These are phyloP conservation scores for Monoraphidium neglectum DNA, from an alignment of 139 green algal genomes.

Conservation along the genomic window DNA sequence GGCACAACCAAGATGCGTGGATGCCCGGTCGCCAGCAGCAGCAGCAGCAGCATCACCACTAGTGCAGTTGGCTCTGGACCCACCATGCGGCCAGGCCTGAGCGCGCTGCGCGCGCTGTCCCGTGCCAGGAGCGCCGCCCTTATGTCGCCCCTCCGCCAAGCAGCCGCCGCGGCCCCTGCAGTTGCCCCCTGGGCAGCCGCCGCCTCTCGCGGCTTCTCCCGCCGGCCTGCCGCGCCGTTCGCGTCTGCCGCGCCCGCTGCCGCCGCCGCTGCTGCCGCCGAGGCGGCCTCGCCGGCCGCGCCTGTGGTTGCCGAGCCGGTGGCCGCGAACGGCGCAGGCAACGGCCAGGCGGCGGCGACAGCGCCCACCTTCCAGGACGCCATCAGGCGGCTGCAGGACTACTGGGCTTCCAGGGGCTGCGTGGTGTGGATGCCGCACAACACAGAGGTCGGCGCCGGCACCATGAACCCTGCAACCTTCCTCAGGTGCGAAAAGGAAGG, in stretches of 20 bases:
- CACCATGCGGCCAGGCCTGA: not conserved
- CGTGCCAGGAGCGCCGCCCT: not conserved
- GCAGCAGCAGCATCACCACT: too few relatives aligned
- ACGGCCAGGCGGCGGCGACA: not conserved
- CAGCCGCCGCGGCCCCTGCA: not conserved
- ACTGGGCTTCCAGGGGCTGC: slow-evolving; percentile 89
- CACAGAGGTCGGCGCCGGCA: slow-evolving; percentile 95
- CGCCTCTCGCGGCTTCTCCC: not conserved
- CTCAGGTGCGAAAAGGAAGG: slow-evolving; percentile 73
- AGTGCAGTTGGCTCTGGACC: too few relatives aligned
- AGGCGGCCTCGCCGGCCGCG: not conserved
- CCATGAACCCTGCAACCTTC: slow-evolving; percentile 99
- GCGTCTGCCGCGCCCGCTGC: not conserved
- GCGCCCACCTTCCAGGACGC: slow-evolving; percentile 93
- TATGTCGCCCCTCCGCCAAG: not conserved
- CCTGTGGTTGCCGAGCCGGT: not conserved
- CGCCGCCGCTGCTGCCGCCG: not conserved
- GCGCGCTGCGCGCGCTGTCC: not conserved
- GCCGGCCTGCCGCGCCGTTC: not conserved
- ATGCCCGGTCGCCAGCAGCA: too few relatives aligned
- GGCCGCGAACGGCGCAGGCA: not conserved
- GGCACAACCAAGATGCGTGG: too few relatives aligned
- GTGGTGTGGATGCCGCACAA: slow-evolving; percentile 94
- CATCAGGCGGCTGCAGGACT: slow-evolving; percentile 85
- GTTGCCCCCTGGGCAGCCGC: not conserved